Percentiles rank a stretch among this genome's conserved stretches.
Evolutionary conservation across 129 eudicot genomes (phyloP).

Genomic region (Artemisia annua): DNA sequence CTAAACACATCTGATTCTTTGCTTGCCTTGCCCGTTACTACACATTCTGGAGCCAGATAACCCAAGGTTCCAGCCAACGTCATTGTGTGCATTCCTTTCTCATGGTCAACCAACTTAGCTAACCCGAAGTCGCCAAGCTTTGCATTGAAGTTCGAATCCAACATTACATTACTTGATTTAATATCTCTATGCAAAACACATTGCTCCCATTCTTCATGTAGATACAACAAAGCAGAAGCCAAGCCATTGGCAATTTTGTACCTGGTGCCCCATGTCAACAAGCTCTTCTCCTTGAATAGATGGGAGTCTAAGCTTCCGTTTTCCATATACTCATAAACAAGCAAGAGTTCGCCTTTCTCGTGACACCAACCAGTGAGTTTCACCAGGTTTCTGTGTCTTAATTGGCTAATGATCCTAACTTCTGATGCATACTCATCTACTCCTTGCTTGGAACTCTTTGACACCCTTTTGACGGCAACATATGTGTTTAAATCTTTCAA

Average conservation of each 20-base stretch:
- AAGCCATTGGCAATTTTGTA: slow-evolving; percentile 39
- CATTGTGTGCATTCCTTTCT: slow-evolving; percentile 31
- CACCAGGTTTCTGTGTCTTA: slow-evolving; percentile 49
- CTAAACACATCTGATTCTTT: slow-evolving; percentile 38
- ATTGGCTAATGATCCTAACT: slow-evolving; percentile 46
- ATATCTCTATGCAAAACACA: slow-evolving; percentile 48
- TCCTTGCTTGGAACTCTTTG: slow-evolving; percentile 42
- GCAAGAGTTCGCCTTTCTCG: slow-evolving; percentile 33
- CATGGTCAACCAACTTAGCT: slow-evolving; percentile 44
- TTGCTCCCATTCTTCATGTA: slow-evolving; percentile 50
- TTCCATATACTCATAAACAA: slow-evolving; percentile 42
- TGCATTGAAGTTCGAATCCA: slow-evolving; percentile 35
- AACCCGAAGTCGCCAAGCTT: slow-evolving; percentile 47
- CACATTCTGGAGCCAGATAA: slow-evolving; percentile 43
- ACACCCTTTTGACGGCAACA: slow-evolving; percentile 41
- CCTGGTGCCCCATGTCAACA: slow-evolving; percentile 41
- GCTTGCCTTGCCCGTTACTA: slow-evolving; percentile 35
- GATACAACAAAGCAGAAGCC: slow-evolving; percentile 42
- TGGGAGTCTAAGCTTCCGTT: slow-evolving; percentile 47
- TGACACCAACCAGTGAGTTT: slow-evolving; percentile 58
- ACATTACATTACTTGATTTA: slow-evolving; percentile 40
- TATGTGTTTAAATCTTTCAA: slow-evolving; percentile 10
- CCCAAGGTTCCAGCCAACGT: slow-evolving; percentile 41
- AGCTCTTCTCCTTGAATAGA: slow-evolving; percentile 31
- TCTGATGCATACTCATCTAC: slow-evolving; percentile 45